A percentile compares a stretch with the other conserved stretches of the same genome.
Evolutionary conservation across 2,329 filamentous ascomycete species (phyloP).

Genomic region (Orbilia quercus): DNA sequence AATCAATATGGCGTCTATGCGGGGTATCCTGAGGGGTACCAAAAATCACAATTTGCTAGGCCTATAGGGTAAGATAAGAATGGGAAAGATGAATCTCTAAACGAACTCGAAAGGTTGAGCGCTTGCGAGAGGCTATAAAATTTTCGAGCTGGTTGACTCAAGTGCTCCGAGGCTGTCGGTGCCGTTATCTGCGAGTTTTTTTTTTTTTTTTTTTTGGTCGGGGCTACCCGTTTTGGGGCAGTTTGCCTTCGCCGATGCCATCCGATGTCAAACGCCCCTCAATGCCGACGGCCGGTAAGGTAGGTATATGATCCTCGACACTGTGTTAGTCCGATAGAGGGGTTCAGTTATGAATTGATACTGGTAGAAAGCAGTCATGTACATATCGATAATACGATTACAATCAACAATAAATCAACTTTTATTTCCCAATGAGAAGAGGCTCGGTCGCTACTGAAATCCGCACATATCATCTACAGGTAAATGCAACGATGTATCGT

Average conservation of each 20-base stretch:
- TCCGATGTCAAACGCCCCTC: conserved; percentile 29
- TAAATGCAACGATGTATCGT: no score
- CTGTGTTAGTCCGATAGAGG: no score
- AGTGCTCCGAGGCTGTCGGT: conserved; percentile 15
- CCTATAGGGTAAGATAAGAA: neutral
- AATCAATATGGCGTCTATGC: neutral
- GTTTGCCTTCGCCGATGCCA: conserved; percentile 52
- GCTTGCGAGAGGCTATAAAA: conserved; percentile 36
- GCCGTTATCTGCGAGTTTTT: conserved; percentile 42
- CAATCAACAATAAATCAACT: no score
- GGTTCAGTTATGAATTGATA: no score
- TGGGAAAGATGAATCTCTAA: conserved; percentile 11
- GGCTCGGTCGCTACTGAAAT: no score
- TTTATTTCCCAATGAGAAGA: no score
- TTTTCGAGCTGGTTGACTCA: conserved; percentile 40
- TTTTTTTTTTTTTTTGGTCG: conserved; percentile 8
- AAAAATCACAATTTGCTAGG: conserved; percentile 9
- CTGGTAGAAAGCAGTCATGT: no score
- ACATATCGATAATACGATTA: no score
- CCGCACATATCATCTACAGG: neutral
- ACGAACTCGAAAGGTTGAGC: conserved; percentile 16
- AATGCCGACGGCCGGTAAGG: conserved; percentile 25
- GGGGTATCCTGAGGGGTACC: conserved; percentile 17
- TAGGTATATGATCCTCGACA: no score
- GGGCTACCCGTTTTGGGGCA: neutral